A percentile compares a stretch with the other conserved stretches of the same genome.
Evolutionary conservation across 345 rosid species (phyloP).

Genomic region (Eucalyptus rudis): DNA sequence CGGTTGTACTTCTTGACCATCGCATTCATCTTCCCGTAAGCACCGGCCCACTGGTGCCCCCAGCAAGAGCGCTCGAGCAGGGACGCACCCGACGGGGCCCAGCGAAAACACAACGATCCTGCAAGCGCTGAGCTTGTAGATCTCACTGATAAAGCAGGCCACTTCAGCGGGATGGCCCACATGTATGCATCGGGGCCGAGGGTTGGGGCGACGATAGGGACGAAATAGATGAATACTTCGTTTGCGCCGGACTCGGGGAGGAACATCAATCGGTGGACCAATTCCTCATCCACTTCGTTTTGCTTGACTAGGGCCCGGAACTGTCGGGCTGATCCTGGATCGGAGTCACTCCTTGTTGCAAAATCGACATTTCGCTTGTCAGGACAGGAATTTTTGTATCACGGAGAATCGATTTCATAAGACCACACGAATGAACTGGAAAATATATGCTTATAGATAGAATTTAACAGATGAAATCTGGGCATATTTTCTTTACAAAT

Average conservation of each 20-base stretch:
- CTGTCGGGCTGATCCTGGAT: neutral
- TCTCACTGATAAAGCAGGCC: neutral
- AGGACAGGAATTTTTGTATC: neutral
- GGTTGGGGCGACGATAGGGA: neutral
- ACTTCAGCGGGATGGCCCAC: neutral
- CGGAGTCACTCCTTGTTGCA: neutral
- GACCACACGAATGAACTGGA: neutral
- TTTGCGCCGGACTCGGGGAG: neutral
- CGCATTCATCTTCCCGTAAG: neutral
- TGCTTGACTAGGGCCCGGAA: neutral
- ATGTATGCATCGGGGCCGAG: neutral
- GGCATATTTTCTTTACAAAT: too few species aligned
- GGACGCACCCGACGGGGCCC: neutral
- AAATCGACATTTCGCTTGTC: neutral
- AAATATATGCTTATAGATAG: neutral
- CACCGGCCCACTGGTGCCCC: neutral
- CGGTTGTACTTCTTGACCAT: neutral
- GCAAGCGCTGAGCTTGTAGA: neutral
- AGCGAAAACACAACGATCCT: neutral
- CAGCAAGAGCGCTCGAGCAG: neutral
- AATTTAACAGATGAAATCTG: neutral
- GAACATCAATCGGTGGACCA: neutral
- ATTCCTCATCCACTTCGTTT: neutral
- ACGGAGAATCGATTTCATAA: neutral
- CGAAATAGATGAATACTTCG: neutral